Base-by-base conservation (phyloP, 202 grass and related monocot genomes). In the Carex arenaria region DNA sequence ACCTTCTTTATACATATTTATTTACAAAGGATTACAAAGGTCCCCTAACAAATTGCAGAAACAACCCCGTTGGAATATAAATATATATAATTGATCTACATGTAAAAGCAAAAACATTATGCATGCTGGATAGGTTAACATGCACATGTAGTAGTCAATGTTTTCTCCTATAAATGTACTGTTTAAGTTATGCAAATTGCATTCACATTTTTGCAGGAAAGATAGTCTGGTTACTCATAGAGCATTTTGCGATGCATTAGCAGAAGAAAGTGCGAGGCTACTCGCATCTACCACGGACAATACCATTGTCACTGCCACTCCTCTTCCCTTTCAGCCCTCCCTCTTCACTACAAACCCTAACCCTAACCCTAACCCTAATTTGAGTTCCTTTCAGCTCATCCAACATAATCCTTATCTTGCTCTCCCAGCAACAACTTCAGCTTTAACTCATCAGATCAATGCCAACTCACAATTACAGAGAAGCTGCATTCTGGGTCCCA, bases 181-280 rank as follows among this genome's bases (percentile, higher is more conserved):
- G 65, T 20, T 20, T 47, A 14, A 45, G 20, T 53, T 82, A 45
- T 55, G 10, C 42, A 82, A 67, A 45, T 54, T 40, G 14, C 4
- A 34, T 82, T 10, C 8, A 82, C 14, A 34, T 38, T 7, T 67
- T 49, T 92, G 86, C 89, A 98, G 96, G 89, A 98, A 98, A 85
- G 96, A 98, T 45, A 93, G 91, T 79, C 82, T 98, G 68, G 82
- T 98, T 31, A 98, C 93, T 67, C 96, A 98, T 87, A 91, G 93
- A 86, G 93, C 96, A 75, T 98, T 98, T 49, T 98, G 96, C 73
- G 96, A 98, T 84, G 96, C 96, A 85, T 85, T 95, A 89, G 96
- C 96, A 26, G 93, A 98, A 89, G 96, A 98, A 87, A 98, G 93
- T 40, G 93, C 93, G 22, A 89, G 87, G 82, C 83, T 98, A 66